A percentile compares a stretch with the other conserved stretches of the same genome.
phyloP scores from a whole-genome alignment of 108 stramenopile species.

The Conticribra weissflogii region DNA sequence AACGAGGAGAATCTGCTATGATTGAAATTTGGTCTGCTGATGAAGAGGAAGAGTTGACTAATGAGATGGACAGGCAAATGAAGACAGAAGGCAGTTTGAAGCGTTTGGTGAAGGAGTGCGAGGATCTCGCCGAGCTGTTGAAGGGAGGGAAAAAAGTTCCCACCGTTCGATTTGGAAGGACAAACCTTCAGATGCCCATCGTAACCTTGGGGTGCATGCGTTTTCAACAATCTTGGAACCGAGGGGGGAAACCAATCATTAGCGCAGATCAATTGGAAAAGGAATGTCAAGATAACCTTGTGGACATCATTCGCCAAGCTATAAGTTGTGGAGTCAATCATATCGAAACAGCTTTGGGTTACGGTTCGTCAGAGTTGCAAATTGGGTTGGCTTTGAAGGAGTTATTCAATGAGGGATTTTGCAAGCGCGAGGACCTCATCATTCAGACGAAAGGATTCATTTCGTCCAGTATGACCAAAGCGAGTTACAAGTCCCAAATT shows the following conservation, averaged over 20 bases:
- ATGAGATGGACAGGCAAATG: conserved; percentile 5
- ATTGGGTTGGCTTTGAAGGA: conserved; percentile 74
- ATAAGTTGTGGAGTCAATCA: conserved; percentile 87
- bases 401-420: conserved; percentile 64
- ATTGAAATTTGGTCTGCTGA: conserved; percentile 12
- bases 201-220: conserved; percentile 92
- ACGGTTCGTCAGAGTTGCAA: conserved; percentile 82
- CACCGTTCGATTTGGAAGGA: conserved; percentile 85
- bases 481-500: conserved; percentile 61
- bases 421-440: conserved; percentile 83
- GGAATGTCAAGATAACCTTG: conserved; percentile 83
- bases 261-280: conserved; percentile 50
- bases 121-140: conserved; percentile 31
- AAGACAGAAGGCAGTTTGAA: conserved; percentile 40
- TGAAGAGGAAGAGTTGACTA: conserved; percentile 16
- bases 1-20: not conserved
- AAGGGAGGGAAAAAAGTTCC: conserved; percentile 47
- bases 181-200: conserved; percentile 85
- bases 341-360: conserved; percentile 91
- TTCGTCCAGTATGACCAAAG: conserved; percentile 38
- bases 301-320: conserved; percentile 63
- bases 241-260: conserved; percentile 25
- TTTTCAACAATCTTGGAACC: conserved; percentile 87
- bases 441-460: conserved; percentile 87
- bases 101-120: conserved; percentile 56